A percentile compares a stretch with the other conserved stretches of the same genome.
Evolutionary conservation across 2,329 filamentous ascomycete species (phyloP).

Genomic region (Hymenoscyphus fraxineus): DNA sequence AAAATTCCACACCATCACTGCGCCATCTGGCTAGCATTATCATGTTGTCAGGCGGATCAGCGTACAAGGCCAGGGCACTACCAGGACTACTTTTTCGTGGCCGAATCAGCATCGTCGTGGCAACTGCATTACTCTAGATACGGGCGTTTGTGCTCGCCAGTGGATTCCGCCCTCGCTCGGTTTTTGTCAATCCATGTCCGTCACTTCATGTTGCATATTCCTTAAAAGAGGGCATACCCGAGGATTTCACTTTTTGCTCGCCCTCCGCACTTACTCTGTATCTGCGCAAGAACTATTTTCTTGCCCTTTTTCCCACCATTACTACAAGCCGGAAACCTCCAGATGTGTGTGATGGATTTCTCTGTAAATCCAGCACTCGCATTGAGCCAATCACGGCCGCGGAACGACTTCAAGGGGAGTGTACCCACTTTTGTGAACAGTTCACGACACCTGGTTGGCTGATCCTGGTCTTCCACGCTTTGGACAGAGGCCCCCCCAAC

Average conservation of each 20-base stretch:
- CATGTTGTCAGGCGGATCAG: conserved; percentile 6
- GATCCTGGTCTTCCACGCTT: conserved; percentile 3
- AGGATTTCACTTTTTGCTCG: background rate
- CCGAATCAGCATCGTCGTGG: background rate
- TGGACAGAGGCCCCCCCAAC: background rate
- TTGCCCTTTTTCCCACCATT: background rate
- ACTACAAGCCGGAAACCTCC: background rate
- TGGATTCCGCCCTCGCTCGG: background rate
- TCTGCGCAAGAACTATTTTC: background rate
- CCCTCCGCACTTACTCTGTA: conserved; percentile 4
- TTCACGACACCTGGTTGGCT: conserved; percentile 3
- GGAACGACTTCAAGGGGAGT: background rate
- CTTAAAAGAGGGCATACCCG: conserved; percentile 1
- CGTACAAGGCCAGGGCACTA: conserved; percentile 1
- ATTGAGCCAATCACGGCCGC: background rate
- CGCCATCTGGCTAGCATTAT: background rate
- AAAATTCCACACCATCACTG: background rate
- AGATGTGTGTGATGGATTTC: background rate
- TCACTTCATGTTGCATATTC: conserved; percentile 3
- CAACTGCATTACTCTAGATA: conserved; percentile 1
- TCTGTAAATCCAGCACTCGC: background rate
- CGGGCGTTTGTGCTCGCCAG: background rate
- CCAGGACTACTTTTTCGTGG: background rate
- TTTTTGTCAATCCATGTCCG: background rate
- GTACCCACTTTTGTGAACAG: conserved; percentile 1